Percentiles rank a stretch among this genome's conserved stretches.
Conservation (phyloP, 352 stramenopile species). For the Globisporangium ultimum region DNA sequence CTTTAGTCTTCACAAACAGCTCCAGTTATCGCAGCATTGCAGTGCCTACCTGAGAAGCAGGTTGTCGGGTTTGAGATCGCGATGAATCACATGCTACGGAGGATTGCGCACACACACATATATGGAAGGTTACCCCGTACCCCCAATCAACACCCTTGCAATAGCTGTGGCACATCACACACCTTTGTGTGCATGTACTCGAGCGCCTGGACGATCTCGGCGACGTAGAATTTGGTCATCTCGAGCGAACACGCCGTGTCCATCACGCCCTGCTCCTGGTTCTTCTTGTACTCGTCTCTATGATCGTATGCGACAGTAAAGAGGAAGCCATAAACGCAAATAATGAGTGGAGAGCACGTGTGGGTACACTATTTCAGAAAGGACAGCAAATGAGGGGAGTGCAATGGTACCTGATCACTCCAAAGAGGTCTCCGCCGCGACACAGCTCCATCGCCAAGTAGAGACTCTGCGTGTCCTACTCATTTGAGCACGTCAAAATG, state of each 20-base stretch:
- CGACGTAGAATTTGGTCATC: conserved; percentile 90
- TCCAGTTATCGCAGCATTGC: too few relatives aligned
- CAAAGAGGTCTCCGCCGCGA: conserved; percentile 76
- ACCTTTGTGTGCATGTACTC: conserved; percentile 94
- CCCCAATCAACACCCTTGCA: background rate
- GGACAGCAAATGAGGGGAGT: conserved; percentile 1
- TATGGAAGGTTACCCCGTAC: background rate
- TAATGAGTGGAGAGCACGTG: background rate
- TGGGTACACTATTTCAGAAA: conserved; percentile 10
- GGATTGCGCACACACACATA: conserved; percentile 9
- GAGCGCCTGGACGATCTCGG: conserved; percentile 91
- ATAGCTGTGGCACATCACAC: background rate
- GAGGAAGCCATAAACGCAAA: conserved; percentile 1
- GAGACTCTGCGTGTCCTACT: conserved; percentile 79
- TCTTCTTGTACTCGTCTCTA: conserved; percentile 49
- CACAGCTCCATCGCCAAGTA: conserved; percentile 89
- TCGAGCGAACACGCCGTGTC: conserved; percentile 65
- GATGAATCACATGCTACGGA: conserved; percentile 91
- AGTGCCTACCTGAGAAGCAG: conserved; percentile 65
- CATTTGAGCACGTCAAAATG: conserved; percentile 5
- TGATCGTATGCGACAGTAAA: conserved; percentile 9
- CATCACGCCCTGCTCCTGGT: conserved; percentile 47
- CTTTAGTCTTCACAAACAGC: too few relatives aligned
- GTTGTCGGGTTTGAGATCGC: conserved; percentile 95
- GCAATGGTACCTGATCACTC: conserved; percentile 58